phyloP scores from a whole-genome alignment of 2,329 filamentous ascomycete species.

The Trichocomaceae sp. region DNA sequence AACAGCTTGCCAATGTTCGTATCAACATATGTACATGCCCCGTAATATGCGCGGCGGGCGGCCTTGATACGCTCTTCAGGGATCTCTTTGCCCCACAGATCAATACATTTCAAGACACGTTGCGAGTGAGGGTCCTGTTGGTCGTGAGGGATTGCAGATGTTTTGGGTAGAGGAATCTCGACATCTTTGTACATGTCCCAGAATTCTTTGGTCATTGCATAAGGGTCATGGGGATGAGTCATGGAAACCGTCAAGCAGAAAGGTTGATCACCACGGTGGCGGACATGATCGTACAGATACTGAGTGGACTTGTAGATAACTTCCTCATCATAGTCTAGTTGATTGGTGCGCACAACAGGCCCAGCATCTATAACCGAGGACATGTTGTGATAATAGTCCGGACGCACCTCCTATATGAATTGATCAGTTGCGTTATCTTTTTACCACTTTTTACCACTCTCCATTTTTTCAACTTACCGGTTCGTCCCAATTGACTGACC shows the following conservation, averaged over 20 bases:
- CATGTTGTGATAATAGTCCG: constrained; percentile 96
- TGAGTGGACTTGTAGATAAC: constrained; percentile 88
- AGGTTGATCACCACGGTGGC: constrained; percentile 68
- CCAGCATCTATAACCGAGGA: constrained; percentile 88
- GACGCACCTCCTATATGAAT: constrained; percentile 44
- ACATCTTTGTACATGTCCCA: constrained; percentile 89
- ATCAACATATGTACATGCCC: constrained; percentile 88
- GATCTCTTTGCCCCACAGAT: constrained; percentile 77
- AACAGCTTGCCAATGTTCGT: constrained; percentile 83
- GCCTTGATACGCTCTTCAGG: constrained; percentile 78
- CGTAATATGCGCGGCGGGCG: constrained; percentile 84
- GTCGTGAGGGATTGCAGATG: constrained; percentile 64
- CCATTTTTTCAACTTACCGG: constrained; percentile 45
- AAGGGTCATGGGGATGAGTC: constrained; percentile 91
- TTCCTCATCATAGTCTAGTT: constrained; percentile 93
- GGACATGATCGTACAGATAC: constrained; percentile 83
- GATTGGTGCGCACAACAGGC: constrained; percentile 82
- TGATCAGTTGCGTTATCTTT: neutral
- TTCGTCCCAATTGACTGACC: constrained; percentile 93
- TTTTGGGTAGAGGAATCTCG: constrained; percentile 75
- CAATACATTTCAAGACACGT: constrained; percentile 77
- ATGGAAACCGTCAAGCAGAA: constrained; percentile 89
- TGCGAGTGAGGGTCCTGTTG: constrained; percentile 82
- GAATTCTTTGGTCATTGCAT: constrained; percentile 87
- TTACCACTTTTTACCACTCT: no score